These are phyloP conservation scores for Claviceps citrina DNA, from an alignment of 2,329 filamentous ascomycete species.

Conservation along the genomic window DNA sequence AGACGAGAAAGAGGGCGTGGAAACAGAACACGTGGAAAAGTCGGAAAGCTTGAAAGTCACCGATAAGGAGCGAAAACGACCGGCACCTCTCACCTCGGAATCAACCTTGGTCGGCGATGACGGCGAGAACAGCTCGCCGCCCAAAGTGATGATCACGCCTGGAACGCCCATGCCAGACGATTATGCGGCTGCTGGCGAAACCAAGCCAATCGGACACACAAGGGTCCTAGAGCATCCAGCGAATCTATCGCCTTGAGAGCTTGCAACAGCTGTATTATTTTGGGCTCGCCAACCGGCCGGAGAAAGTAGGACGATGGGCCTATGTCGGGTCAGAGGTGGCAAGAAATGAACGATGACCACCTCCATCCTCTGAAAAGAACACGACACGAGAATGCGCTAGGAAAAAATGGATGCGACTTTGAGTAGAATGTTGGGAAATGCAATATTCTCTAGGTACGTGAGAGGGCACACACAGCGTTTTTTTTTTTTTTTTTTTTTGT, in stretches of 20 bases:
- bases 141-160: slow-evolving; percentile 5
- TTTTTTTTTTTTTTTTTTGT: neutral
- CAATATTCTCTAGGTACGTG: too few species aligned
- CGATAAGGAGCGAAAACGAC: neutral
- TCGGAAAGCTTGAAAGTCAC: neutral
- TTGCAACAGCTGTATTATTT: neutral
- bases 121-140: slow-evolving; percentile 1
- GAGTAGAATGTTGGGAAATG: neutral
- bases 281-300: too few species aligned
- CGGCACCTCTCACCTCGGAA: neutral
- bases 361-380: too few species aligned
- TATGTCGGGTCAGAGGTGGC: too few species aligned
- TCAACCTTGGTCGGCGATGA: slow-evolving; percentile 3
- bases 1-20: slow-evolving; percentile 20
- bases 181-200: slow-evolving; percentile 18
- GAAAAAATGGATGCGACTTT: neutral
- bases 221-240: slow-evolving; percentile 20
- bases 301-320: too few species aligned
- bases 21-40: slow-evolving; percentile 18
- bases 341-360: too few species aligned
- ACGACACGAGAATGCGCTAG: too few species aligned
- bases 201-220: slow-evolving; percentile 29
- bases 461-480: too few species aligned
- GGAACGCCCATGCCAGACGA: slow-evolving; percentile 28
- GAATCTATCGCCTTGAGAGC: slow-evolving; percentile 20